Evolutionary conservation across 495 filamentous ascomycete genomes (phyloP).

Genomic region (Viridothelium virens): DNA sequence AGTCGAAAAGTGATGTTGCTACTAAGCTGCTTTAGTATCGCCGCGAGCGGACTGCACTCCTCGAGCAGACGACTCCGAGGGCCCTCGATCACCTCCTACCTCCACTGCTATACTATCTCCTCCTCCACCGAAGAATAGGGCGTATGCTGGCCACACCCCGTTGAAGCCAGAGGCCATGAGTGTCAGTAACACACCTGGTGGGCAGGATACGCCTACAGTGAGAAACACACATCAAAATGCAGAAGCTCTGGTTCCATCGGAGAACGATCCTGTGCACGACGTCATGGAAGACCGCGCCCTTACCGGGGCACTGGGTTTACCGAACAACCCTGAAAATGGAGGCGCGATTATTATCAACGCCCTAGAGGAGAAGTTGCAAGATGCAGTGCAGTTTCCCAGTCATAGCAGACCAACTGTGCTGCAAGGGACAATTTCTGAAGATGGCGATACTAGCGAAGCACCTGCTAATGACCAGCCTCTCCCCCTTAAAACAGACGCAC

Average conservation of each 20-base stretch:
- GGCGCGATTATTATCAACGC: background rate
- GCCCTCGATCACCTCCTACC: constrained; percentile 19
- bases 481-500: background rate
- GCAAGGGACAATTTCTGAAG: constrained; percentile 8
- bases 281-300: constrained; percentile 56
- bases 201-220: constrained; percentile 24
- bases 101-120: constrained; percentile 16
- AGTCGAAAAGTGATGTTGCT: background rate
- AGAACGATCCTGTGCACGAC: constrained; percentile 53
- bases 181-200: constrained; percentile 15
- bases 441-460: background rate
- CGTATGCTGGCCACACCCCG: constrained; percentile 25
- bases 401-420: constrained; percentile 8
- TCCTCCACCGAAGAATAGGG: constrained; percentile 18
- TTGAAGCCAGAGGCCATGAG: constrained; percentile 16
- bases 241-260: constrained; percentile 7
- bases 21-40: background rate
- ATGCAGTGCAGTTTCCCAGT: background rate
- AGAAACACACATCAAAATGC: constrained; percentile 25
- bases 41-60: background rate
- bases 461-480: background rate
- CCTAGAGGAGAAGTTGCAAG: constrained; percentile 1
- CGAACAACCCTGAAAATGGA: constrained; percentile 17
- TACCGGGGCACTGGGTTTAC: constrained; percentile 25
- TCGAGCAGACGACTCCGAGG: background rate